A percentile compares a stretch with the other conserved stretches of the same genome.
Conservation (phyloP, 2,329 filamentous ascomycete genomes). For the Neofusicoccum ribis region DNA sequence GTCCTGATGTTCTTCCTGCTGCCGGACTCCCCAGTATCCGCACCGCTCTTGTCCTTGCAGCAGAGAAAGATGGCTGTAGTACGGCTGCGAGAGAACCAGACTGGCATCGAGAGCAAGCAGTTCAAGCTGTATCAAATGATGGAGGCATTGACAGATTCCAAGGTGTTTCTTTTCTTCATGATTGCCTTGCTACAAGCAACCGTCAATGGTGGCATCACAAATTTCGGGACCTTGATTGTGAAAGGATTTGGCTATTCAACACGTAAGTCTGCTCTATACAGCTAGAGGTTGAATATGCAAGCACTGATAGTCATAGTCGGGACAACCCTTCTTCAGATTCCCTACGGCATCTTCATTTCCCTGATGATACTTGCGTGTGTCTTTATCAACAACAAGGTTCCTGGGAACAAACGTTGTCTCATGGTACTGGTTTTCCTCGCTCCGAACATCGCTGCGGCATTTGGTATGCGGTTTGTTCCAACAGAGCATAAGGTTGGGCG, state of each 20-base stretch:
- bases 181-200: conserved; percentile 31
- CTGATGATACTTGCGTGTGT: conserved; percentile 25
- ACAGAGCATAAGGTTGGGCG: neutral
- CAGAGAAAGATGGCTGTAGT: conserved; percentile 33
- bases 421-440: neutral
- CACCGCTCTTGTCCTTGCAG: conserved; percentile 52
- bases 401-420: neutral
- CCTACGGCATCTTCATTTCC: conserved; percentile 26
- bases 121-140: conserved; percentile 50
- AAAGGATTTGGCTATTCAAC: conserved; percentile 43
- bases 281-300: too few species aligned
- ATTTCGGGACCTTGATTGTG: conserved; percentile 38
- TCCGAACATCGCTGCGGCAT: neutral
- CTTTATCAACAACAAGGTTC: neutral
- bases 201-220: conserved; percentile 46
- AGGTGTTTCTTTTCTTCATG: conserved; percentile 40
- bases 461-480: neutral
- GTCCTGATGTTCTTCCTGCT: conserved; percentile 46
- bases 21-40: conserved; percentile 64
- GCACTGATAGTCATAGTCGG: neutral
- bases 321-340: conserved; percentile 34
- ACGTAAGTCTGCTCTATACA: neutral
- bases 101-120: conserved; percentile 53
- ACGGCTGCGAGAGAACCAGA: conserved; percentile 48
- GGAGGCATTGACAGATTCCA: conserved; percentile 47